Conservation (phyloP, 2,329 filamentous ascomycete genomes). For the Thelonectria blattea region DNA sequence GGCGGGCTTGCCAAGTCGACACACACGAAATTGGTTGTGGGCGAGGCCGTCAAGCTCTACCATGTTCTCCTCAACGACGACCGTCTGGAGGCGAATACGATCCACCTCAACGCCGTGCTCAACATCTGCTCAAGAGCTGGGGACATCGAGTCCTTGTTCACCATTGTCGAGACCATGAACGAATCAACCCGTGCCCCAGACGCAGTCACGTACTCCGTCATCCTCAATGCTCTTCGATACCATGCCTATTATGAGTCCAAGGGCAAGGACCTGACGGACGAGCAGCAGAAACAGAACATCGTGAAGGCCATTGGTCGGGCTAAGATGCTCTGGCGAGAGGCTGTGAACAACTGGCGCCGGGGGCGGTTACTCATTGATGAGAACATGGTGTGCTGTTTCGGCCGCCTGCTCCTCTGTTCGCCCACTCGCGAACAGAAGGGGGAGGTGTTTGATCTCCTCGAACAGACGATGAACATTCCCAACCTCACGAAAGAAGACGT, state of each 20-base stretch:
- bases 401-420: constrained; percentile 73
- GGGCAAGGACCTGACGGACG: constrained; percentile 35
- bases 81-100: constrained; percentile 72
- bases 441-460: constrained; percentile 75
- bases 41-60: constrained; percentile 77
- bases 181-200: constrained; percentile 68
- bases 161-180: constrained; percentile 74
- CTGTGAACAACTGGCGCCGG: constrained; percentile 75
- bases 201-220: constrained; percentile 76
- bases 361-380: constrained; percentile 78
- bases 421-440: constrained; percentile 65
- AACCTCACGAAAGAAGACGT: constrained; percentile 49
- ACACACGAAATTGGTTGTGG: constrained; percentile 64
- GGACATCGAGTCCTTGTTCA: constrained; percentile 83
- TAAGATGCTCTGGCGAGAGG: constrained; percentile 80
- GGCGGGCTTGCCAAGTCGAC: constrained; percentile 70
- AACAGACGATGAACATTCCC: constrained; percentile 81
- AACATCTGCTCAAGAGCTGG: constrained; percentile 76
- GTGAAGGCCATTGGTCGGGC: constrained; percentile 66
- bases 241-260: constrained; percentile 36
- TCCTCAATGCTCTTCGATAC: constrained; percentile 75
- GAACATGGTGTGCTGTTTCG: constrained; percentile 81
- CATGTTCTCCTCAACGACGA: constrained; percentile 71
- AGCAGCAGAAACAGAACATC: constrained; percentile 44
- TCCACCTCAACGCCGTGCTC: constrained; percentile 89